Evolutionary conservation across 2,329 filamentous ascomycete species (phyloP).

Genomic region (Lasiodiplodia hormozganensis): DNA sequence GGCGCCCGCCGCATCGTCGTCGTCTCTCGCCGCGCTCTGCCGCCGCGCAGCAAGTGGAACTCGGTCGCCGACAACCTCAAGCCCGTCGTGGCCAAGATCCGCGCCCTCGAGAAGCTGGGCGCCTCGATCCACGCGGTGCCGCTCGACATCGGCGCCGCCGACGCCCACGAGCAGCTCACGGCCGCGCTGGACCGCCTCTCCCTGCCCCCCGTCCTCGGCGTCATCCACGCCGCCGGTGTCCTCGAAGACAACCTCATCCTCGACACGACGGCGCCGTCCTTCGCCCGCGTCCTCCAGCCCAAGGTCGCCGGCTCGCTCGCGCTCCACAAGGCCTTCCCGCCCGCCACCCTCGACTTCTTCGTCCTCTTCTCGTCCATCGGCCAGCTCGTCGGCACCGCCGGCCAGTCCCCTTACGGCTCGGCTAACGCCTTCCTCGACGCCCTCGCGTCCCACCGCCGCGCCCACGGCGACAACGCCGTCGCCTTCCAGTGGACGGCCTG

Average conservation of each 20-base stretch:
- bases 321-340: conserved; percentile 40
- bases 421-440: conserved; percentile 34
- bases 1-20: conserved; percentile 52
- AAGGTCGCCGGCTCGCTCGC: conserved; percentile 41
- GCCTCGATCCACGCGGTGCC: conserved; percentile 43
- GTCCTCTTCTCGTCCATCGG: conserved; percentile 27
- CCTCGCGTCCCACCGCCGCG: conserved; percentile 34
- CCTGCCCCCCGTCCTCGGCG: conserved; percentile 50
- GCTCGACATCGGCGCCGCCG: conserved; percentile 44
- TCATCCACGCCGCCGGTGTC: conserved; percentile 52
- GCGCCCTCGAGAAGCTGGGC: conserved; percentile 34
- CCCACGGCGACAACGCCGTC: conserved; percentile 49
- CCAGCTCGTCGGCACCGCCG: conserved; percentile 24
- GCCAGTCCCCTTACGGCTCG: conserved; percentile 32
- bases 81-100: conserved; percentile 32
- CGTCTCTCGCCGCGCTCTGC: conserved; percentile 48
- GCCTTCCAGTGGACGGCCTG: conserved; percentile 54
- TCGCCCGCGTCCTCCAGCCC: conserved; percentile 43
- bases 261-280: conserved; percentile 40
- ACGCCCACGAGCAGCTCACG: conserved; percentile 35
- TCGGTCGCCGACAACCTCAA: conserved; percentile 30
- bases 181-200: conserved; percentile 41
- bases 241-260: conserved; percentile 47
- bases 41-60: conserved; percentile 43
- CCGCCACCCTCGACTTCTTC: conserved; percentile 38